Evolutionary conservation across 2,329 filamentous ascomycete genomes (phyloP).

Genomic region (Claviceps paspali): DNA sequence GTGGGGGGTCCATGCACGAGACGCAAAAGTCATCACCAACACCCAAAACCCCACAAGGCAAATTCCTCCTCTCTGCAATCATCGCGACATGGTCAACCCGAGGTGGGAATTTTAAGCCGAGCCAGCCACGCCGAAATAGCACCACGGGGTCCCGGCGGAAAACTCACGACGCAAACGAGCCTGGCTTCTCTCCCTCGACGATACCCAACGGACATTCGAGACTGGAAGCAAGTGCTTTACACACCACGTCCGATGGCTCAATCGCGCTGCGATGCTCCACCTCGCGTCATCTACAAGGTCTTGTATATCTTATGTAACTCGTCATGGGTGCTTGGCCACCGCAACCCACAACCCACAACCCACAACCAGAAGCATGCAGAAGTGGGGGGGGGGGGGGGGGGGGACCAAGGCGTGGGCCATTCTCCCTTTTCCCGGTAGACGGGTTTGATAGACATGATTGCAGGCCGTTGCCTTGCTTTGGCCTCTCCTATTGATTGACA

Average conservation of each 20-base stretch:
- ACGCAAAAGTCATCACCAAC: too few relatives aligned
- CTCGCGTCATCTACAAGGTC: slow-evolving; percentile 35
- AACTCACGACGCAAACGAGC: slow-evolving; percentile 27
- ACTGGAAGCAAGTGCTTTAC: slow-evolving; percentile 37
- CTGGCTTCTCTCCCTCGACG: slow-evolving; percentile 37
- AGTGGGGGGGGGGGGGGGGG: too few relatives aligned
- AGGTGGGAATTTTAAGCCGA: slow-evolving; percentile 18
- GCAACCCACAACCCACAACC: slow-evolving; percentile 31
- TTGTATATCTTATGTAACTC: slow-evolving; percentile 36
- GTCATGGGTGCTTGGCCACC: slow-evolving; percentile 40
- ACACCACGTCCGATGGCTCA: slow-evolving; percentile 30
- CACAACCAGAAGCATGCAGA: slow-evolving; percentile 35
- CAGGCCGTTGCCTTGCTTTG: too few relatives aligned
- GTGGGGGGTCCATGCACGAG: too few relatives aligned
- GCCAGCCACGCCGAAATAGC: slow-evolving; percentile 23
- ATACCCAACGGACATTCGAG: slow-evolving; percentile 28
- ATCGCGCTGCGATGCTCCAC: slow-evolving; percentile 22
- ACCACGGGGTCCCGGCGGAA: slow-evolving; percentile 13
- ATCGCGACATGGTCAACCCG: neutral
- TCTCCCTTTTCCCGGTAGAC: neutral
- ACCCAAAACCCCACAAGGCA: too few relatives aligned
- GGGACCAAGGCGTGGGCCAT: slow-evolving; percentile 38
- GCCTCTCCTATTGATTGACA: too few relatives aligned
- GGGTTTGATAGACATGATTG: too few relatives aligned
- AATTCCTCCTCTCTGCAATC: too few relatives aligned